A percentile compares a stretch with the other conserved stretches of the same genome.
phyloP scores from a whole-genome alignment of 2,329 filamentous ascomycete species.

The Diaporthe capsici region DNA sequence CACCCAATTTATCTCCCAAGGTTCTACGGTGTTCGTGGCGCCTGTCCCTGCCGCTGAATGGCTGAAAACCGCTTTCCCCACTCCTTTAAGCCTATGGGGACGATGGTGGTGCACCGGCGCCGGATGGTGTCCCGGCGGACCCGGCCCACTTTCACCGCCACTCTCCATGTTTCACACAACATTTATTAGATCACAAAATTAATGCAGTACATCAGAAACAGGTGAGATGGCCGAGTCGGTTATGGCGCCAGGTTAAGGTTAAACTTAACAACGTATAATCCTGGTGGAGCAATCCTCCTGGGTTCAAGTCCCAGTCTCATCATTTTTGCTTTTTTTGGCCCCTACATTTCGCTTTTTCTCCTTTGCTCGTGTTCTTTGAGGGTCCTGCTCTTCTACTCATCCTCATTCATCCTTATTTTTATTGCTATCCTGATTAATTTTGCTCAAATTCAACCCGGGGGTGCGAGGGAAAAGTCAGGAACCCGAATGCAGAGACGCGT shows the following conservation, averaged over 20 bases:
- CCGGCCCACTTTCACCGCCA: too few species aligned
- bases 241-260: slow-evolving; percentile 36
- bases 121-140: neutral
- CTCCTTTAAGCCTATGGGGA: neutral
- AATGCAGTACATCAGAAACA: neutral
- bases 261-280: slow-evolving; percentile 24
- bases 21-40: neutral
- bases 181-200: too few species aligned
- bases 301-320: neutral
- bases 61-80: neutral
- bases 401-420: too few species aligned
- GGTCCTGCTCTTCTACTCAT: too few species aligned
- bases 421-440: too few species aligned
- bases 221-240: slow-evolving; percentile 32
- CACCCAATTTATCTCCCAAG: neutral
- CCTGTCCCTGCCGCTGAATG: neutral
- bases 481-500: too few species aligned
- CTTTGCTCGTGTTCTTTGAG: too few species aligned
- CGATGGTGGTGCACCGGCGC: neutral
- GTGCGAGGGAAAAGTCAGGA: too few species aligned
- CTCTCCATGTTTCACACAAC: too few species aligned
- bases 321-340: too few species aligned
- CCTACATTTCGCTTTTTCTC: too few species aligned
- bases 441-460: too few species aligned
- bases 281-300: slow-evolving; percentile 38